phyloP scores from a whole-genome alignment of 495 filamentous ascomycete species.

The Annulohypoxylon moriforme region DNA sequence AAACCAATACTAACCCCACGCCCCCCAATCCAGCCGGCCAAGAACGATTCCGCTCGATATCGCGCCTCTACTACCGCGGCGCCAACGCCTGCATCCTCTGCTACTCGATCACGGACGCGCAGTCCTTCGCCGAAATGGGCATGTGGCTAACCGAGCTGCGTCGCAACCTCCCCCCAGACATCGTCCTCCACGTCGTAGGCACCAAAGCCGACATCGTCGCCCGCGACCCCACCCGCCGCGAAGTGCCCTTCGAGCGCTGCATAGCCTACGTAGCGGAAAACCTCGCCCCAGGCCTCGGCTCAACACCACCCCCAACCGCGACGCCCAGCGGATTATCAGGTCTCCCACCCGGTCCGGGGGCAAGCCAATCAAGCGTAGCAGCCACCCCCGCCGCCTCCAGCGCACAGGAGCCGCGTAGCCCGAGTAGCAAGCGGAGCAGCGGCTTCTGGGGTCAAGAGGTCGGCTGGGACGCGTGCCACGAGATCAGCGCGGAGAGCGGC shows the following conservation, averaged over 20 bases:
- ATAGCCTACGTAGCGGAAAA: conserved; percentile 96
- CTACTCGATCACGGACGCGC: conserved; percentile 90
- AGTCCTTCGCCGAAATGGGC: conserved; percentile 92
- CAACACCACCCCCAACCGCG: conserved; percentile 74
- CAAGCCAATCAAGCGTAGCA: conserved; percentile 38
- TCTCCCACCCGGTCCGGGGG: conserved; percentile 33
- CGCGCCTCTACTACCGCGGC: conserved; percentile 92
- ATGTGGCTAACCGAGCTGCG: conserved; percentile 86
- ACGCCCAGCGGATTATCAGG: conserved; percentile 48
- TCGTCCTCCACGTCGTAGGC: conserved; percentile 95
- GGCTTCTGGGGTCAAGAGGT: conserved; percentile 93
- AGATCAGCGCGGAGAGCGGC: conserved; percentile 93
- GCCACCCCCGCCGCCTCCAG: conserved; percentile 43
- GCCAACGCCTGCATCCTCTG: conserved; percentile 93
- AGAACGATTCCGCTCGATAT: conserved; percentile 93
- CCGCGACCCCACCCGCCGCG: conserved; percentile 75
- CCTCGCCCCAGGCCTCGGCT: conserved; percentile 72
- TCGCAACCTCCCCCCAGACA: conserved; percentile 73
- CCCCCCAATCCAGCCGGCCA: conserved; percentile 73
- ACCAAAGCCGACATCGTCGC: conserved; percentile 94
- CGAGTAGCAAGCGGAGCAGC: conserved; percentile 80
- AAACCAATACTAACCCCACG: conserved; percentile 17
- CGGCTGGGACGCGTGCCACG: conserved; percentile 96
- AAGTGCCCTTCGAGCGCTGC: conserved; percentile 92
- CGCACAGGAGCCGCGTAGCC: conserved; percentile 65